A percentile compares a stretch with the other conserved stretches of the same genome.
Conservation (phyloP, 192 early-diverging fungal genomes). For the Dissophora ornata region DNA sequence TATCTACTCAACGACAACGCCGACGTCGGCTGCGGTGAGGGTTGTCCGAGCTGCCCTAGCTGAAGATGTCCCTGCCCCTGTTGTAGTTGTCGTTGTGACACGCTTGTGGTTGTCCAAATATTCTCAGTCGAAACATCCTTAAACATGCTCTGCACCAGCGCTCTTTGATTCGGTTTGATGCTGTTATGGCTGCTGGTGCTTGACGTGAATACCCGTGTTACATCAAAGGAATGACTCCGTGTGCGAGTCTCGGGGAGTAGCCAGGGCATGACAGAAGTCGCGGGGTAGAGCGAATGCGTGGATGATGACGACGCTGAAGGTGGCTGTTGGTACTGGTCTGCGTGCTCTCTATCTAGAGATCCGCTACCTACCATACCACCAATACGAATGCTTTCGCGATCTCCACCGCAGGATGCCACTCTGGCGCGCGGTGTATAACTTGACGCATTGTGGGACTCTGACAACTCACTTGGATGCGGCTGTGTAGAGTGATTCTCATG, state of each 20-base stretch:
- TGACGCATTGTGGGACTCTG: no score
- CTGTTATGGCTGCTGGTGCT: neutral
- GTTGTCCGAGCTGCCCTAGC: neutral
- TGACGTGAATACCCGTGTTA: conserved; percentile 25
- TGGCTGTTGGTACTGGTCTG: neutral
- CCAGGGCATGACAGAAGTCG: conserved; percentile 18
- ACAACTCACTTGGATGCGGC: no score
- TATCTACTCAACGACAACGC: neutral
- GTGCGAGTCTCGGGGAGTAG: conserved; percentile 14
- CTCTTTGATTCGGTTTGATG: conserved; percentile 33
- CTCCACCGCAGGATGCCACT: neutral
- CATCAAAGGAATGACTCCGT: conserved; percentile 37
- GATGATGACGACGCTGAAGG: neutral
- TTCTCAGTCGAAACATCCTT: conserved; percentile 42
- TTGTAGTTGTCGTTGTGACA: neutral
- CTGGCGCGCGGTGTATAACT: no score
- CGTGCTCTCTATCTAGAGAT: neutral
- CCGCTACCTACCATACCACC: conserved; percentile 8
- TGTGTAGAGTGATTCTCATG: no score
- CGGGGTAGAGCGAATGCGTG: neutral
- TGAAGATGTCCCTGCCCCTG: no score
- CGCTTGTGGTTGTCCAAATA: conserved; percentile 32
- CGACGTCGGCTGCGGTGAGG: no score
- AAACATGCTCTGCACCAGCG: conserved; percentile 41
- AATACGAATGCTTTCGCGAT: neutral